Evolutionary conservation across 192 early-diverging fungal species (phyloP), one percentile per base, ranked within the genome.

Genomic region (Coemansia brasiliensis): DNA sequence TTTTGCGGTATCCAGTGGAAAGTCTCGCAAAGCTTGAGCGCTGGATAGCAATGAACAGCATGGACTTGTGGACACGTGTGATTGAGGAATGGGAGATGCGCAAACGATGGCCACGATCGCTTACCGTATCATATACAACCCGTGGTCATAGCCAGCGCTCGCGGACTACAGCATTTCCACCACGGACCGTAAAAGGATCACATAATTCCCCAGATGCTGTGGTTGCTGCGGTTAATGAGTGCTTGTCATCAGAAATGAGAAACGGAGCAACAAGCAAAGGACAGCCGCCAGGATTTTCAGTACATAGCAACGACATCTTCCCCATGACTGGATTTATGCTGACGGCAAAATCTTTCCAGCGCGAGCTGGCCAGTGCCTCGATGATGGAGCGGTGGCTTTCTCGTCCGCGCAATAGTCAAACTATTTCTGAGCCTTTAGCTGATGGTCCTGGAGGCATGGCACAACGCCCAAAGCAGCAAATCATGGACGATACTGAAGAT

Each of bases 11-110:
- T 22, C 72, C 72, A 3, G 57, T 61, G 4, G 46, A 41, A 5
- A 41, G 29, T 10, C 13, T 74, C 45, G 51, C 46, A 2, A 42
- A 59, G 22, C 59, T 80, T 3, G 72, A 74, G 17, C 67, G 59
- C 3, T 80, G 77, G 77, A 44, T 74, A 39, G 41, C 41, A 52
- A 80, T 80, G 63, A 74, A 74, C 39, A 60, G 56, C 8, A 50
- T 57, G 10, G 77, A 80, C 37, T 53, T 80, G 56, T 74, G 77
- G 72, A 69, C 66, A 54, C 77, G 77, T 24, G 72, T 74, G 21
- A 10, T 40, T 1, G 77, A 74, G 20, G 72, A 80, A 26, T 80
- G 77, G 77, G 77, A 74, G 3, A 39, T 35, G 52, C 66, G 63
- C 35, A 59, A 41, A 17, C 59, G 70, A 13, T 80, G 77, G 77